phyloP scores from a whole-genome alignment of 2,329 filamentous ascomycete species.

The Botrytis paeoniae region DNA sequence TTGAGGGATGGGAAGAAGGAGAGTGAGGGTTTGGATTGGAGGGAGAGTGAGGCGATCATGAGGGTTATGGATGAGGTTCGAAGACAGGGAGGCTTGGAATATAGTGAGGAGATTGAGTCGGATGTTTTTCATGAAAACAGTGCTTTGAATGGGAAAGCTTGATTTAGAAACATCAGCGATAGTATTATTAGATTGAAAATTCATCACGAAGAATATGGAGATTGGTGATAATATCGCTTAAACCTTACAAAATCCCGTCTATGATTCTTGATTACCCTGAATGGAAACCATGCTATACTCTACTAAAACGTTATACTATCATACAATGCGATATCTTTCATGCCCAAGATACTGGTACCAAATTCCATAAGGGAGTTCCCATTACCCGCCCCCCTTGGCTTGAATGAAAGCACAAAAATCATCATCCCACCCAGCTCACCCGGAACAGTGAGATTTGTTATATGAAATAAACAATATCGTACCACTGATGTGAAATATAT shows the following conservation, averaged over 20 bases:
- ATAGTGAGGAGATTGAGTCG: slow-evolving; percentile 63
- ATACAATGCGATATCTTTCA: not conserved
- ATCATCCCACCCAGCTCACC: too few species aligned
- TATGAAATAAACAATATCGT: too few species aligned
- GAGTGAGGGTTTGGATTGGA: slow-evolving; percentile 54
- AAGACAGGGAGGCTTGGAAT: slow-evolving; percentile 51
- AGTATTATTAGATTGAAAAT: not conserved
- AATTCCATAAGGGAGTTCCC: too few species aligned
- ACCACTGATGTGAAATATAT: too few species aligned
- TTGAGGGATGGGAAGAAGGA: slow-evolving; percentile 61
- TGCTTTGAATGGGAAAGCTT: slow-evolving; percentile 48
- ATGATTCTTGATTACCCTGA: not conserved
- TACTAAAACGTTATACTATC: not conserved
- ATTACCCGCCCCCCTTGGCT: too few species aligned
- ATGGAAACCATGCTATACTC: not conserved
- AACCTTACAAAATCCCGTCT: not conserved
- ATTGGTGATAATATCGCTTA: not conserved
- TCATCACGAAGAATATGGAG: not conserved
- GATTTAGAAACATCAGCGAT: not conserved
- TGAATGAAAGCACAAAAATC: too few species aligned
- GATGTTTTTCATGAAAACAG: slow-evolving; percentile 58
- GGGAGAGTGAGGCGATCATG: slow-evolving; percentile 66
- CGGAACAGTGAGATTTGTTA: too few species aligned
- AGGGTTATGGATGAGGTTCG: slow-evolving; percentile 47
- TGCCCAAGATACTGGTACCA: too few species aligned